phyloP scores from a whole-genome alignment of 805 yeast genomes.

The Candida bentonensis region DNA sequence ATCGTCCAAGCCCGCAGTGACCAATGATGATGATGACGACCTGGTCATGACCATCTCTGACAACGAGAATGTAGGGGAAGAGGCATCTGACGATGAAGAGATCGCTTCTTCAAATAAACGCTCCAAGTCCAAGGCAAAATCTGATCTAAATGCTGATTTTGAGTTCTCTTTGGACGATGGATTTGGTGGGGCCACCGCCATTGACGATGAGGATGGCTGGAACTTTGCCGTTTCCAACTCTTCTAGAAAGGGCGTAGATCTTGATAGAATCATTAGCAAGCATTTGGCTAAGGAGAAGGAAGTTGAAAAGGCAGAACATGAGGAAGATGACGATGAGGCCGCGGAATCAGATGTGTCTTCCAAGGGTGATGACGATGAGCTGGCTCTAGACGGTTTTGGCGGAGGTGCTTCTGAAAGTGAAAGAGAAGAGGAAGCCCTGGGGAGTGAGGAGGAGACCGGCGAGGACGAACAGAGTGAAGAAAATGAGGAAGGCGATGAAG shows the following conservation, averaged over 20 bases:
- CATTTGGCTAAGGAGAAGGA: slow-evolving; percentile 43
- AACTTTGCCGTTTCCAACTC: slow-evolving; percentile 47
- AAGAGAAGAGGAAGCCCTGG: slow-evolving; percentile 22
- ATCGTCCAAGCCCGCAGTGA: too few relatives aligned
- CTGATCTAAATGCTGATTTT: slow-evolving; percentile 56
- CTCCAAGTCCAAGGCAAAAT: slow-evolving; percentile 27
- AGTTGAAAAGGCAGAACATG: slow-evolving; percentile 20
- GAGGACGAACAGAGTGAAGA: slow-evolving; percentile 18
- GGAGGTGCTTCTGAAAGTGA: slow-evolving; percentile 15
- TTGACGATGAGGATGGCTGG: slow-evolving; percentile 59
- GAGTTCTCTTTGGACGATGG: slow-evolving; percentile 52
- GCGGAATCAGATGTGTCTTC: too few relatives aligned
- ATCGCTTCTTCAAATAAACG: slow-evolving; percentile 16
- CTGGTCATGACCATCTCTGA: slow-evolving; percentile 3
- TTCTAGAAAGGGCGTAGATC: slow-evolving; percentile 56
- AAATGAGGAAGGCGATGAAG: slow-evolving; percentile 22
- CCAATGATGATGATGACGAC: too few relatives aligned
- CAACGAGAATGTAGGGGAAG: slow-evolving; percentile 12
- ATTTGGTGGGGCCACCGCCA: slow-evolving; percentile 15
- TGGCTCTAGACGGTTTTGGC: slow-evolving; percentile 28
- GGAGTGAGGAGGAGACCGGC: slow-evolving; percentile 16
- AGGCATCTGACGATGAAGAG: slow-evolving; percentile 10
- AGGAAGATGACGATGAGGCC: slow-evolving; percentile 25
- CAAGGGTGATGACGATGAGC: slow-evolving; percentile 20
- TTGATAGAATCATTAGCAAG: slow-evolving; percentile 74